Conservation (phyloP, 495 filamentous ascomycete species). For the Letharia columbiana region DNA sequence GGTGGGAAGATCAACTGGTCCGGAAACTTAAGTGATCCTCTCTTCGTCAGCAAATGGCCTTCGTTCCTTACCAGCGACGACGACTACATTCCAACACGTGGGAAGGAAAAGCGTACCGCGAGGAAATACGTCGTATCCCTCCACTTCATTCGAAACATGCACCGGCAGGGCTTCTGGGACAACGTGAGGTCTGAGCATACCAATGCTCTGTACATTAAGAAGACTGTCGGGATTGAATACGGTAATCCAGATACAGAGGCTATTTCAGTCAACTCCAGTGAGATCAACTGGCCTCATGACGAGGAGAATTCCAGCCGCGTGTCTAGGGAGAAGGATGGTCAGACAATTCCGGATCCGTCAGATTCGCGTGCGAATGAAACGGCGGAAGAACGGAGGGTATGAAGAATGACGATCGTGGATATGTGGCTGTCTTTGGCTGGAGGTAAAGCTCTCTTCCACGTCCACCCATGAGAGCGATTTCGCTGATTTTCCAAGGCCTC, state of each 20-base stretch:
- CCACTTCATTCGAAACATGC: not conserved
- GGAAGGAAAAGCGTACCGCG: not conserved
- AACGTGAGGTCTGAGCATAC: too few relatives aligned
- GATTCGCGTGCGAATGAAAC: not conserved
- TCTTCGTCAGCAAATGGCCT: constrained; percentile 14
- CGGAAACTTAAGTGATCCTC: not conserved
- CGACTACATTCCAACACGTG: not conserved
- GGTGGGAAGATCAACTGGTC: constrained; percentile 6
- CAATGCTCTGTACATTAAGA: not conserved
- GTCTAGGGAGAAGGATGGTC: not conserved
- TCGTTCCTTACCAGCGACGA: constrained; percentile 6
- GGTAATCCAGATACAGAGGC: too few relatives aligned
- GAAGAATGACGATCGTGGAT: too few relatives aligned
- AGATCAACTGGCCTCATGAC: too few relatives aligned
- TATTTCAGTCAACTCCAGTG: too few relatives aligned
- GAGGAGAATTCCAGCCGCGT: constrained; percentile 3
- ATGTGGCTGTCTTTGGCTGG: too few relatives aligned
- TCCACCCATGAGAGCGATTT: too few relatives aligned
- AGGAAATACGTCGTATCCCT: constrained; percentile 1
- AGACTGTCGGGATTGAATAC: not conserved
- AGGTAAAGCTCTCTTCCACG: too few relatives aligned
- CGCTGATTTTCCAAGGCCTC: too few relatives aligned
- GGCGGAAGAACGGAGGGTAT: too few relatives aligned
- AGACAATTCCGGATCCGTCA: not conserved
- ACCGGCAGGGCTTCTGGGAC: not conserved